Evolutionary conservation across 148 eudicot species (phyloP), one percentile per base, ranked within the genome.

Genomic region (Polygonum maritimum): DNA sequence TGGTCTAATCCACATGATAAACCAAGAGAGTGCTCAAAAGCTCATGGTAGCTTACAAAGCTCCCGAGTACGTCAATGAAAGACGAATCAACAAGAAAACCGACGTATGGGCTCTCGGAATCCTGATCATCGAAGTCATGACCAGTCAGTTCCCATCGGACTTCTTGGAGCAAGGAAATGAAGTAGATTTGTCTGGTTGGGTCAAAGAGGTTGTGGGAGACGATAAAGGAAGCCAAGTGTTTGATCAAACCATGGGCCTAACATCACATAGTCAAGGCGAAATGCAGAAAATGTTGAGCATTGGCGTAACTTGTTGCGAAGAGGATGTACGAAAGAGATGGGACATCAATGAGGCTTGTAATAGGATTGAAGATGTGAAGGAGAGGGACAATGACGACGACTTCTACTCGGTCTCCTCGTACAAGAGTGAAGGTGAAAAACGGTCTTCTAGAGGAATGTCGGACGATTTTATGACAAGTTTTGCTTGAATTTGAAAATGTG

Each of bases 71-170:
- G 75, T 83, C 48, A 81, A 75, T 73, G 77, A 57, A 13, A 78
- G 83, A 0, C 90, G 92, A 0, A 75, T 95, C 22, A 86, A 87
- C 0, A 92, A 85, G 81, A 95, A 92, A 58, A 90, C 99, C 0
- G 99, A 95, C 38, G 85, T 91, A 0, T 92, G 92, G 92, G 82
- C 87, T 16, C 78, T 95, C 0, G 99, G 99, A 21, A 83, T 95
- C 39, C 40, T 95, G 31, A 92, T 95, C 19, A 74, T 92, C 4
- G 99, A 95, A 73, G 83, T 76, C 13, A 31, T 95, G 54, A 95
- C 96, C 0, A 94, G 98, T 0, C 82, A 84, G n/a, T 82, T 90
- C 44, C 98, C 98, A 0, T 74, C 93, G 0, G 74, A 74, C 2
- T 79, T 81, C 70, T 62, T 89, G 13, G 87, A 89, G 39, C 89